Evolutionary conservation across 2,329 filamentous ascomycete species (phyloP), one percentile per base, ranked within the genome.

Genomic region (Pseudocercospora vitis): DNA sequence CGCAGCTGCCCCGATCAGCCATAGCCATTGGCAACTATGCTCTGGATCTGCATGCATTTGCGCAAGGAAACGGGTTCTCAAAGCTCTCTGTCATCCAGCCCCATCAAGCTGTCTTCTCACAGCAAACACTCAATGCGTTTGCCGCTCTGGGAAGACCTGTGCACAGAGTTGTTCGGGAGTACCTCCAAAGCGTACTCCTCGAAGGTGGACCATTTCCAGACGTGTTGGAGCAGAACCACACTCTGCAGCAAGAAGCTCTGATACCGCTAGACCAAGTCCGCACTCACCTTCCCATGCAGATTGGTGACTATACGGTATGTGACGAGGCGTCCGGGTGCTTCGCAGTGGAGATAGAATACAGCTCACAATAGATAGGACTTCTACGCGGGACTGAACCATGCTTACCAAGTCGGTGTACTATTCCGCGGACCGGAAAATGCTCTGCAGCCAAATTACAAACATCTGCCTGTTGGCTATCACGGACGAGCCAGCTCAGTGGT

Each of bases 401-500:
- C 89, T 14, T 86, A 83, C 73, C 86, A 85, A 53, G 80, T 86
- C 12, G 88, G 87, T 3, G 77, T 80, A 8, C 78, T 92, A 57
- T 90, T 92, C 73, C 82, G 89, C 37, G 88, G 87, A 0, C 79
- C 84, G 0, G 77, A 81, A 35, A 86, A 88, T 63, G 88, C 88
- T 0, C 75, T 94, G 19, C 86, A 91, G 69, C 85, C 87, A 23
- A 94, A 92, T 69, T 95, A 94, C 70, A 87, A 81, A 54, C 86
- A 91, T 63, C 75, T 95, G 1, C 89, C 89, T 0, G 87, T 94
- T 3, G 89, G 84, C 7, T 95, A 95, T 65, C 88, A 94, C 68
- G 87, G 88, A 1, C 81, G 89, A 42, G 83, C 88, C 1, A 90
- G 87, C 1, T 88, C 85, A 14, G 79, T 92, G 11, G 85, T 91